Evolutionary conservation across 139 green algal genomes (phyloP).

Genomic region (Diplosphaera chodatii): DNA sequence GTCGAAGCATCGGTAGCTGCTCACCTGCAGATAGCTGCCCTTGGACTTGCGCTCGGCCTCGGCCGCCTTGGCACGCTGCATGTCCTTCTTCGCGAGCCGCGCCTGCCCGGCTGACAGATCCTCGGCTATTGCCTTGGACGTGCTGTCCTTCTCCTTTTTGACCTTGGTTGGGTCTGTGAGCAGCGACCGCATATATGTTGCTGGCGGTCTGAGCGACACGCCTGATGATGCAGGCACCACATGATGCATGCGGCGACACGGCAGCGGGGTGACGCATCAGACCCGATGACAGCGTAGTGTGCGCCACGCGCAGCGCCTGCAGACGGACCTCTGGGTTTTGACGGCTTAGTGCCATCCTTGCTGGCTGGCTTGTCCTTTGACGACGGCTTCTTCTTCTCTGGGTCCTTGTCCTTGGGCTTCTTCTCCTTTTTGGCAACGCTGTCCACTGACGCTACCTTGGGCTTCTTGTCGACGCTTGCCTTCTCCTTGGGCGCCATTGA

Average conservation of each 20-base stretch:
- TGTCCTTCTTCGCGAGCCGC: not conserved
- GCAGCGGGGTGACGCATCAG: too few species aligned
- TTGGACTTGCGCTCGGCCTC: not conserved
- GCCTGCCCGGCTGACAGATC: not conserved
- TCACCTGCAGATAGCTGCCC: not conserved
- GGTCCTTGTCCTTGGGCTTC: constrained; percentile 12
- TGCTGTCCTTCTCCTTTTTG: not conserved
- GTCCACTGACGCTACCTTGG: constrained; percentile 11
- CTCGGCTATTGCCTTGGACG: not conserved
- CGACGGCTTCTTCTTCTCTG: not conserved
- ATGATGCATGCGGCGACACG: too few species aligned
- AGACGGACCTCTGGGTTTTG: not conserved
- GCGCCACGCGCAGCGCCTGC: too few species aligned
- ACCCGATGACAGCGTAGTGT: too few species aligned
- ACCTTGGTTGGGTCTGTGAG: not conserved
- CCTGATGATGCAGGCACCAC: too few species aligned
- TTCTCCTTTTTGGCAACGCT: constrained; percentile 24
- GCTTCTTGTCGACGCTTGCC: constrained; percentile 26
- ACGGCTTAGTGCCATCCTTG: not conserved
- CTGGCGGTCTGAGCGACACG: too few species aligned
- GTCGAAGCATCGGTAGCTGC: too few species aligned
- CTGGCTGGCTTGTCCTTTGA: constrained; percentile 11
- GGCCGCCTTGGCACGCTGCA: not conserved
- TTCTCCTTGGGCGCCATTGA: constrained; percentile 20
- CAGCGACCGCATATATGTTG: too few species aligned